Conservation (phyloP, 139 green algal genomes). For the Tetradesmus obliquus region DNA sequence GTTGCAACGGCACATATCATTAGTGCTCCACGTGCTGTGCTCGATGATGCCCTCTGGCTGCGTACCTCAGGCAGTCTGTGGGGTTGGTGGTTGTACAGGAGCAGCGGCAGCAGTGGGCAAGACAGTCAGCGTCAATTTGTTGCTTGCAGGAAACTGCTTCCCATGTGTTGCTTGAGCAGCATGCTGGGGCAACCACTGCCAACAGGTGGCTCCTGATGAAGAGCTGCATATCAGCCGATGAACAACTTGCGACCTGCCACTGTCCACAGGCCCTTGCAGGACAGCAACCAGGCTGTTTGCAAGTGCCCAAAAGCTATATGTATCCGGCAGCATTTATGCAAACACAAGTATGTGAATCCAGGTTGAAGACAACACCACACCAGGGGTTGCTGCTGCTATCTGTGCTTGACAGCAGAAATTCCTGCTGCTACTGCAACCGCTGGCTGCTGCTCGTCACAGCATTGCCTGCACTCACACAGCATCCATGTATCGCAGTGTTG, state of each 20-base stretch:
- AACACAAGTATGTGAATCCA: background rate
- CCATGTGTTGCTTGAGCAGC: background rate
- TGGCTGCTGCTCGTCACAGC: background rate
- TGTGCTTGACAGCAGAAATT: no score
- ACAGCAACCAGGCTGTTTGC: background rate
- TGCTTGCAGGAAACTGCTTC: background rate
- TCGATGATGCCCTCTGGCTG: background rate
- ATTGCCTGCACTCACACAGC: background rate
- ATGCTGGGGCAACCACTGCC: background rate
- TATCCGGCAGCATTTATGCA: no score
- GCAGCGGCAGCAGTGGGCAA: background rate
- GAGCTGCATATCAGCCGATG: no score
- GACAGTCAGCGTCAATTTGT: background rate
- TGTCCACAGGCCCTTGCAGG: background rate
- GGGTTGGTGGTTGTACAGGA: background rate
- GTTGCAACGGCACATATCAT: no score
- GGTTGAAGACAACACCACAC: background rate
- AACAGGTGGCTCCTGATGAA: no score
- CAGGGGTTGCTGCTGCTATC: background rate
- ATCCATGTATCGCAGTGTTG: constrained; percentile 30
- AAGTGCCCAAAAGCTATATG: no score
- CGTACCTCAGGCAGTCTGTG: background rate
- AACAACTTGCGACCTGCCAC: no score
- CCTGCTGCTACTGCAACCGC: background rate
- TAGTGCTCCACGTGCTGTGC: background rate